A percentile compares a stretch with the other conserved stretches of the same genome.
phyloP scores from a whole-genome alignment of 306 rosid genomes.

The Sphenostylis stenocarpa region DNA sequence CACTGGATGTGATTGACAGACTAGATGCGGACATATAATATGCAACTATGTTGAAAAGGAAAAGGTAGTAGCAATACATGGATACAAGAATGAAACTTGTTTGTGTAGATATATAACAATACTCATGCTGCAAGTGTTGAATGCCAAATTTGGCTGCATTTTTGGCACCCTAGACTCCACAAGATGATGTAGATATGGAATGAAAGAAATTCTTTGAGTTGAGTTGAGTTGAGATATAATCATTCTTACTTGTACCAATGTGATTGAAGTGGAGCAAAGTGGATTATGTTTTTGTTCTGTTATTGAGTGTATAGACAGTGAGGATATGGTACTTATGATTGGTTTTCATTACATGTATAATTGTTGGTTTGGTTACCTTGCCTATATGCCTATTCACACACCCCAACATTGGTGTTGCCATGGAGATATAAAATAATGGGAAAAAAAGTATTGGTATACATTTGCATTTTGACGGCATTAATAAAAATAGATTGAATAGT shows the following conservation, averaged over 20 bases:
- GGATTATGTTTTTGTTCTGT: slow-evolving; percentile 24
- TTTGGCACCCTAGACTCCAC: slow-evolving; percentile 15
- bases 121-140: slow-evolving; percentile 30
- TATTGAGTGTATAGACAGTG: slow-evolving; percentile 39
- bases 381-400: background rate
- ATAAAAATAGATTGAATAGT: too few species aligned
- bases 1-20: slow-evolving; percentile 71
- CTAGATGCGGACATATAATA: slow-evolving; percentile 48
- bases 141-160: slow-evolving; percentile 25
- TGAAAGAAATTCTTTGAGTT: slow-evolving; percentile 13
- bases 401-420: too few species aligned
- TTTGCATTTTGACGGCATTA: too few species aligned
- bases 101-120: slow-evolving; percentile 42
- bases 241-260: slow-evolving; percentile 25
- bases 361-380: slow-evolving; percentile 28
- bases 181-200: slow-evolving; percentile 35
- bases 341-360: slow-evolving; percentile 29
- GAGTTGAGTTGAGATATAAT: slow-evolving; percentile 22
- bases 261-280: slow-evolving; percentile 12
- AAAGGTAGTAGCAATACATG: background rate
- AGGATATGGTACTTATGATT: slow-evolving; percentile 14
- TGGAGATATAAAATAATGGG: too few species aligned
- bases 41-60: background rate
- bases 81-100: slow-evolving; percentile 15
- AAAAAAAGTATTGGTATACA: too few species aligned